These are phyloP conservation scores for Mortierella sp. DNA, from an alignment of 371 early-diverging fungal species.

Conservation along the genomic window DNA sequence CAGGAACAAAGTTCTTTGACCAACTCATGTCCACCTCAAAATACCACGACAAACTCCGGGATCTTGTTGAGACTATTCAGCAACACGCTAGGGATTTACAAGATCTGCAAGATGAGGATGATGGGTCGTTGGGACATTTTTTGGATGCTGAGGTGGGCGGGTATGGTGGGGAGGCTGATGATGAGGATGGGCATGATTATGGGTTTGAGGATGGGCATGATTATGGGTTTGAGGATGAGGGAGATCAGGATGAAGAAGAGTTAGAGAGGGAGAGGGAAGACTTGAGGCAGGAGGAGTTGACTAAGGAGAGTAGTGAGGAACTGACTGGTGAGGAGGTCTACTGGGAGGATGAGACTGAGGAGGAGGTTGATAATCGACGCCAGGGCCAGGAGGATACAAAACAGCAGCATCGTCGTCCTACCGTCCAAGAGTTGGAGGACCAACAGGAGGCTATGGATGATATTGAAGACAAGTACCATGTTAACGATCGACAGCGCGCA, in stretches of 20 bases:
- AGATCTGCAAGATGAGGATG: constrained; percentile 43
- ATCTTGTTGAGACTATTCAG: constrained; percentile 27
- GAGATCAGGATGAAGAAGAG: background rate
- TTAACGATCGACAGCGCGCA: constrained; percentile 1
- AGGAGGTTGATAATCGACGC: background rate
- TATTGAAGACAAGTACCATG: constrained; percentile 3
- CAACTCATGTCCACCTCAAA: constrained; percentile 33
- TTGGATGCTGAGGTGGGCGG: constrained; percentile 7
- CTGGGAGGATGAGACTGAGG: constrained; percentile 34
- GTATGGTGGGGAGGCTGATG: background rate
- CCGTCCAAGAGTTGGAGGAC: background rate
- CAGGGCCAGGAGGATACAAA: background rate
- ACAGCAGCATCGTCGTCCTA: background rate
- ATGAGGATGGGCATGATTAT: constrained; percentile 14
- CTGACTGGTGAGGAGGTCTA: constrained; percentile 4
- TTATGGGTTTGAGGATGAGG: background rate
- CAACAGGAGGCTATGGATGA: background rate
- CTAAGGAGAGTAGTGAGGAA: constrained; percentile 5
- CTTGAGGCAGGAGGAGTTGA: constrained; percentile 7
- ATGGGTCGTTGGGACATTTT: background rate
- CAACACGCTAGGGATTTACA: constrained; percentile 37
- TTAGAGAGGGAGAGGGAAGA: constrained; percentile 28
- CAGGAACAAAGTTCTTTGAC: constrained; percentile 41
- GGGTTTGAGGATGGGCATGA: background rate
- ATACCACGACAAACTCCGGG: constrained; percentile 31